Conservation (phyloP, 805 yeast genomes). For the Cyberlindnera amylophila region DNA sequence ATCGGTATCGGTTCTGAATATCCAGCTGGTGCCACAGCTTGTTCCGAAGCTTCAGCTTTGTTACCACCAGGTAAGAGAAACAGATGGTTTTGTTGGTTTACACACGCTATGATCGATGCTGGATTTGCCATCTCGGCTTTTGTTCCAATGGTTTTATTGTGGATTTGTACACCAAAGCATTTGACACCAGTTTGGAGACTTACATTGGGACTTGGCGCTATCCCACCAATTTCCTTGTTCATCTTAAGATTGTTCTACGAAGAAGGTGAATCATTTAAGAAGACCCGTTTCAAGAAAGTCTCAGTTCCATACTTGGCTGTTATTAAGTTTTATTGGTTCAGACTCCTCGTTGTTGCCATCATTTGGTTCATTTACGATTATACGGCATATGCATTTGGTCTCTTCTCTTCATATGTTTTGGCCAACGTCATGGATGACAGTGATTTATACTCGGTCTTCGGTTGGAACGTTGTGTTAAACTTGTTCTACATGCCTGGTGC, state of each 20-base stretch:
- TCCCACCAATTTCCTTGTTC: conserved; percentile 78
- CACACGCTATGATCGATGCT: conserved; percentile 79
- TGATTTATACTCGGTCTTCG: conserved; percentile 70
- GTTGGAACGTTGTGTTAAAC: conserved; percentile 90
- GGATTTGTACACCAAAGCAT: conserved; percentile 73
- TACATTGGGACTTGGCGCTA: conserved; percentile 84
- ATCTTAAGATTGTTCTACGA: conserved; percentile 70
- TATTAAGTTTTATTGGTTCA: conserved; percentile 79
- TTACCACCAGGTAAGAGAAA: conserved; percentile 82
- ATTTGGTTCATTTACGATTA: conserved; percentile 94
- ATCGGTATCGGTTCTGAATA: conserved; percentile 93
- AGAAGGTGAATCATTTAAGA: conserved; percentile 69
- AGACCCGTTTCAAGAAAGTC: conserved; percentile 63
- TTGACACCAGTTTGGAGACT: conserved; percentile 88
- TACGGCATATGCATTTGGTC: conserved; percentile 81
- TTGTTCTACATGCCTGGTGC: conserved; percentile 90
- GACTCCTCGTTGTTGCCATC: conserved; percentile 63
- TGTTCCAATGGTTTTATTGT: conserved; percentile 79
- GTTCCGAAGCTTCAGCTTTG: conserved; percentile 83
- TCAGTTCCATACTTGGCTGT: conserved; percentile 64
- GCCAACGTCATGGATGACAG: conserved; percentile 51
- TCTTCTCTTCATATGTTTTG: conserved; percentile 73
- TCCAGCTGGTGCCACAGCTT: conserved; percentile 90
- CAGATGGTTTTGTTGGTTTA: conserved; percentile 85
- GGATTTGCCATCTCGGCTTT: conserved; percentile 85